Evolutionary conservation across 768 basidiomycete species (phyloP).

Genomic region (Lactarius hatsudake): DNA sequence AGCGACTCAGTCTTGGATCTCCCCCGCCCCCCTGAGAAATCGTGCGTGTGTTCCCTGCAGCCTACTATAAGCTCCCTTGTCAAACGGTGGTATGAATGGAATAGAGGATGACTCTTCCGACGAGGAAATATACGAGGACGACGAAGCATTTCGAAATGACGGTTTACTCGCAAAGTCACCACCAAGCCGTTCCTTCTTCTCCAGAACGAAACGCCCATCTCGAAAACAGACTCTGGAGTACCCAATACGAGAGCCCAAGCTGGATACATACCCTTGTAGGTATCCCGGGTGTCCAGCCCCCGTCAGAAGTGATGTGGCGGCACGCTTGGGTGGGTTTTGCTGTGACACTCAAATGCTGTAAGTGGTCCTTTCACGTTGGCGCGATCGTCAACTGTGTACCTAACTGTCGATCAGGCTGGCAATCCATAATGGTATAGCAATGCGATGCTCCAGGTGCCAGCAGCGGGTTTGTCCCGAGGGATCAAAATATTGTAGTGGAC

Average conservation of each 20-base stretch:
- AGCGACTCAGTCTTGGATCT: neutral
- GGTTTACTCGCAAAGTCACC: neutral
- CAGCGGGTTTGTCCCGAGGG: neutral
- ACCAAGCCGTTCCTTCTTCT: neutral
- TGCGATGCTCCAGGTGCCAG: neutral
- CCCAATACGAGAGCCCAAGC: neutral
- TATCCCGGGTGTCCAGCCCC: neutral
- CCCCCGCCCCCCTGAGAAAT: neutral
- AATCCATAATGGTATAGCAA: neutral
- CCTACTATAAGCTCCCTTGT: neutral
- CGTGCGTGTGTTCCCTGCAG: neutral
- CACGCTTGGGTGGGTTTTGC: slow-evolving; percentile 8
- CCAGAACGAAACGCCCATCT: neutral
- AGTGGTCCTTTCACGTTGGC: neutral
- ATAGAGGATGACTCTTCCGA: neutral
- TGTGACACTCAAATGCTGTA: neutral
- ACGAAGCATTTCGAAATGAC: neutral
- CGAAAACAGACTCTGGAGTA: neutral
- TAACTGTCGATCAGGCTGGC: neutral
- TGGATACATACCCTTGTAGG: neutral
- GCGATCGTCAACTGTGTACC: neutral
- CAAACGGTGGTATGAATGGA: neutral
- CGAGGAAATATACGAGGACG: neutral
- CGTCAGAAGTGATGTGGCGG: neutral
- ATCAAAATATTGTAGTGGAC: neutral